Conservation (phyloP, 495 filamentous ascomycete species). For the Penicillium robsamsonii region DNA sequence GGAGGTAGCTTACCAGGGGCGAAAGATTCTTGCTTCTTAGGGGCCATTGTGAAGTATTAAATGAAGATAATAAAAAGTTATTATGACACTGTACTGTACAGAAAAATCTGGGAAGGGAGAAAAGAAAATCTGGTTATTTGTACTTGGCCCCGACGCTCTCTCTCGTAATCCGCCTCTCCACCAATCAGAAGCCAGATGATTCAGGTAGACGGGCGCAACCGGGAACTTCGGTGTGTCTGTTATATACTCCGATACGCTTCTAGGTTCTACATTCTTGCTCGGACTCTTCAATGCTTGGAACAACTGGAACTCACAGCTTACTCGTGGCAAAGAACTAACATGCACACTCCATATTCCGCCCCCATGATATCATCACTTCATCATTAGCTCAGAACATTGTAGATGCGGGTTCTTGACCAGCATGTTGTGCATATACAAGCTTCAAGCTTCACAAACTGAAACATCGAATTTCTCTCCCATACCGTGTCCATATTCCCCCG, state of each 20-base stretch:
- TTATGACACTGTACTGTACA: constrained; percentile 36
- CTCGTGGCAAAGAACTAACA: not conserved
- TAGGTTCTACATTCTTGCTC: not conserved
- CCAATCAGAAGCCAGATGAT: constrained; percentile 44
- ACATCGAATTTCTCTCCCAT: not conserved
- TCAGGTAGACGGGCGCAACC: constrained; percentile 41
- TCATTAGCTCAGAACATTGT: constrained; percentile 10
- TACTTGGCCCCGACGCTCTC: constrained; percentile 36
- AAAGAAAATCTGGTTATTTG: constrained; percentile 43
- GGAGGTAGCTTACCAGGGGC: constrained; percentile 40
- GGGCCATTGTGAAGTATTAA: constrained; percentile 42
- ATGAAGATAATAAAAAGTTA: constrained; percentile 22
- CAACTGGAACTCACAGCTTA: not conserved
- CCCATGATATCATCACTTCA: constrained; percentile 24
- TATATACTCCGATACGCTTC: not conserved
- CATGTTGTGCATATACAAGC: not conserved
- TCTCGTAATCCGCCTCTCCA: constrained; percentile 36
- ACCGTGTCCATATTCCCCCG: not conserved
- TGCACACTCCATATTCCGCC: not conserved
- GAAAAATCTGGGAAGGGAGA: constrained; percentile 24
- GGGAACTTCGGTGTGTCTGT: constrained; percentile 28
- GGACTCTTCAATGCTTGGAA: not conserved
- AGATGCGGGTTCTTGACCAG: not conserved
- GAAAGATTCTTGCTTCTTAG: constrained; percentile 42
- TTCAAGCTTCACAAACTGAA: not conserved